Conservation (phyloP, 495 filamentous ascomycete species). For the Hypoxylon crocopeplum region DNA sequence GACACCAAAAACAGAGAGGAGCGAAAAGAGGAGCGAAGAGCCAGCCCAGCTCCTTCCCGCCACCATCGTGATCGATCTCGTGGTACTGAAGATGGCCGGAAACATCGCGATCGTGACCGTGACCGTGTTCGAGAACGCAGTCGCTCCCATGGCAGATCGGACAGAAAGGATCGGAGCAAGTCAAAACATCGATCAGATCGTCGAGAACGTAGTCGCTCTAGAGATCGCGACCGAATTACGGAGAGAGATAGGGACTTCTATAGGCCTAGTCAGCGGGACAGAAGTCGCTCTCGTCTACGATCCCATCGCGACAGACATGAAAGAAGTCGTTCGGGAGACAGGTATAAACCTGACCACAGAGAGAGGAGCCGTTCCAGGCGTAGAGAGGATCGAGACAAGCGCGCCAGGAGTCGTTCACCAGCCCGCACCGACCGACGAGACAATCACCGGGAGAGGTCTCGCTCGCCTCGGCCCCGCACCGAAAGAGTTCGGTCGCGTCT, state of each 20-base stretch:
- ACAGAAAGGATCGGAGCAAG: conserved; percentile 33
- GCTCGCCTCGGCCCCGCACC: conserved; percentile 42
- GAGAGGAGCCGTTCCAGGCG: conserved; percentile 50
- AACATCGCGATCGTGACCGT: conserved; percentile 26
- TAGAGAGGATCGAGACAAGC: conserved; percentile 38
- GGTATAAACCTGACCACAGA: conserved; percentile 44
- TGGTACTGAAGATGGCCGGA: conserved; percentile 13
- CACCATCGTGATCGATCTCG: conserved; percentile 28
- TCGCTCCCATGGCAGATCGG: conserved; percentile 23
- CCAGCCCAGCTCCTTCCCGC: conserved; percentile 41
- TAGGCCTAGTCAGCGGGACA: conserved; percentile 41
- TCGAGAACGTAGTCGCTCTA: conserved; percentile 43
- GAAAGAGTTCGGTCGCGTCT: conserved; percentile 37
- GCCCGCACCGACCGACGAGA: conserved; percentile 29
- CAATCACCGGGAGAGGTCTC: conserved; percentile 41
- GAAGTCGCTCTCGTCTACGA: conserved; percentile 40
- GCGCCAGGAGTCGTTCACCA: conserved; percentile 39
- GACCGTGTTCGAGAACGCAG: conserved; percentile 38
- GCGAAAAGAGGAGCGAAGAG: conserved; percentile 40
- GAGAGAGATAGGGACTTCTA: conserved; percentile 44
- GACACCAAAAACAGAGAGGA: conserved; percentile 34
- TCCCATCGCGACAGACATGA: conserved; percentile 34
- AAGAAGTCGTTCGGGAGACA: conserved; percentile 39
- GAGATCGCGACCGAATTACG: conserved; percentile 39
- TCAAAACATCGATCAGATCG: conserved; percentile 36